These are phyloP conservation scores for Penicillium dipodomyicola DNA, from an alignment of 495 filamentous ascomycete genomes.

Conservation along the genomic window DNA sequence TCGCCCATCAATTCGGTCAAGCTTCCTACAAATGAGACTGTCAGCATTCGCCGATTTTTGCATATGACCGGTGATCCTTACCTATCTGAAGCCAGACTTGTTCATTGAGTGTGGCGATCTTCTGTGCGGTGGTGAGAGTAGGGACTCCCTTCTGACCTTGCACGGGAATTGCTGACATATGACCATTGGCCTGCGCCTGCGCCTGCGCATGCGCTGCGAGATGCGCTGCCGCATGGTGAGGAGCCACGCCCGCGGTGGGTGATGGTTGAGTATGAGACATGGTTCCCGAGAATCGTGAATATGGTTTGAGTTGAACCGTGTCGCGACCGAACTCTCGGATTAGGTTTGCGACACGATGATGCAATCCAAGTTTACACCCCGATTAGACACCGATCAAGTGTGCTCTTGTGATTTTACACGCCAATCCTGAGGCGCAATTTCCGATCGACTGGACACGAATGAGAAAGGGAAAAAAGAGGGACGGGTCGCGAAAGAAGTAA, in stretches of 20 bases:
- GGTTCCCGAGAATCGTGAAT: slow-evolving; percentile 8
- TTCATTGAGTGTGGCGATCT: slow-evolving; percentile 70
- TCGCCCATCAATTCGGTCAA: slow-evolving; percentile 87
- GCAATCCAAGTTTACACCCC: slow-evolving; percentile 27
- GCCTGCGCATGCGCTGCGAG: slow-evolving; percentile 30
- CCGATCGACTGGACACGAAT: neutral
- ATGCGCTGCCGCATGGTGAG: slow-evolving; percentile 46
- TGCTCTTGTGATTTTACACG: slow-evolving; percentile 10
- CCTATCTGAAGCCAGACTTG: slow-evolving; percentile 92
- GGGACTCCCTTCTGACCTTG: slow-evolving; percentile 51
- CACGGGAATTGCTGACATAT: slow-evolving; percentile 49
- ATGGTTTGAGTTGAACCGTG: slow-evolving; percentile 11
- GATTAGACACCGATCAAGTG: slow-evolving; percentile 2
- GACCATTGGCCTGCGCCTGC: slow-evolving; percentile 47
- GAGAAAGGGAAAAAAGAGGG: neutral
- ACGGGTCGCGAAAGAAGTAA: neutral
- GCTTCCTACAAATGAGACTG: slow-evolving; percentile 53
- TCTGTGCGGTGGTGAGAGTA: slow-evolving; percentile 55
- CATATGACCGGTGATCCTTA: slow-evolving; percentile 41
- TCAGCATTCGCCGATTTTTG: slow-evolving; percentile 11
- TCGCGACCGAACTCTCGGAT: slow-evolving; percentile 22
- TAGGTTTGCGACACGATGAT: slow-evolving; percentile 44
- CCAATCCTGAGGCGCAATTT: slow-evolving; percentile 1
- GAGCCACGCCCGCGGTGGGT: slow-evolving; percentile 49
- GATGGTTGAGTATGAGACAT: slow-evolving; percentile 55